Evolutionary conservation across 768 basidiomycete genomes (phyloP).

Genomic region (Lentinula detonsa): DNA sequence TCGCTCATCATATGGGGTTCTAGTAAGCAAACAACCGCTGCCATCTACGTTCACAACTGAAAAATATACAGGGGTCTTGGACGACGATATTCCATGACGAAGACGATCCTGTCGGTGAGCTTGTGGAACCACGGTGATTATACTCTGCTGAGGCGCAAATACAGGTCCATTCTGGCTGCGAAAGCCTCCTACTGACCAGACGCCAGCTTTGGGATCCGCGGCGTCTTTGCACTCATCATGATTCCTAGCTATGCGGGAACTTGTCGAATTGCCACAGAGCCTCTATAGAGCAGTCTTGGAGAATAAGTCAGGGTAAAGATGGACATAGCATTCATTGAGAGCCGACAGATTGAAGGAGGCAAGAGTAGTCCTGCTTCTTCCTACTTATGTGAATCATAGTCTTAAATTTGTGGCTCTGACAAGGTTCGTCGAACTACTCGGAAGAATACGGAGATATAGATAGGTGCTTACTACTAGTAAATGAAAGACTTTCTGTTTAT

Average conservation of each 20-base stretch:
- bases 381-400: no score
- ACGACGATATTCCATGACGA: conserved; percentile 37
- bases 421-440: no score
- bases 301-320: no score
- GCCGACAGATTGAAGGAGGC: no score
- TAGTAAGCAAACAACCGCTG: conserved; percentile 31
- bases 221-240: background rate
- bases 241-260: background rate
- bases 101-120: conserved; percentile 40
- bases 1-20: conserved; percentile 51
- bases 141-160: background rate
- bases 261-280: no score
- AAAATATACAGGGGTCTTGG: conserved; percentile 24
- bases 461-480: no score
- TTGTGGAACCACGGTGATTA: background rate
- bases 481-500: no score
- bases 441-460: no score
- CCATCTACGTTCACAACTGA: background rate
- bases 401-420: no score
- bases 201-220: background rate
- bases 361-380: no score
- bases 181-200: background rate
- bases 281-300: no score
- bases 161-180: conserved; percentile 5
- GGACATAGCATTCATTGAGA: no score